Base-by-base conservation (phyloP, 208 protist species). In the Acanthamoeba lenticulata region DNA sequence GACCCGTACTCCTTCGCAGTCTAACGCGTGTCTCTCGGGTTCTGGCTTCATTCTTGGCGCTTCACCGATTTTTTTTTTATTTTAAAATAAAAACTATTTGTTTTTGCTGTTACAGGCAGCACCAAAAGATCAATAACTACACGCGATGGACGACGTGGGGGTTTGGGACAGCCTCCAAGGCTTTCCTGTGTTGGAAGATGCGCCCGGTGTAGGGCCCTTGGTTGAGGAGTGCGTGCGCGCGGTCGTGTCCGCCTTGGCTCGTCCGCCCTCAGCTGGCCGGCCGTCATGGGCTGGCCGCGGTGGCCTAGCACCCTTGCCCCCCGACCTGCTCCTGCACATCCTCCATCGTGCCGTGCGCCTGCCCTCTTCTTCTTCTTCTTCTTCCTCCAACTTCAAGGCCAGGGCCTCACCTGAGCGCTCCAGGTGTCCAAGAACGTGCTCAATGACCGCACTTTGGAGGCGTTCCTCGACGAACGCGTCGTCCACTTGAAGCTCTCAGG, bases 371-470 rank as follows among this genome's bases (percentile, higher is more conserved):
- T 38, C 32, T 19, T 79, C 42, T 44, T 45, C 38, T 79, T 79
- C 5, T 79, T 34, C 9, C 62, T 34, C 27, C 7, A n/a, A n/a
- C n/a, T n/a, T n/a, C n/a, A n/a, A n/a, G n/a, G n/a, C n/a, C n/a
- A n/a, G n/a, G n/a, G n/a, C n/a, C n/a, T 69, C 6, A n/a, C 21
- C 11, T 9, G 2, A 69, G 60, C 27, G 32, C 32, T 69, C 32
- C 69, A 79, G 69, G 69, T 79, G 34, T 38, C 69, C 17, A 79
- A 79, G 69, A 79, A 79, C 38, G 69, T 45, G 38, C 69, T 79
- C 29, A 38, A 79, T 27, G 69, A 79, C 27, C 29, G 69, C 19
- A 47, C 69, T 5, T 34, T 79, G 69, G 34, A 42, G 36, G 36
- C 69, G 34, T 79, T 79, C 36, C 32, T 79, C 13, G 69, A 79